Evolutionary conservation across 805 yeast genomes (phyloP), one percentile per base, ranked within the genome.

Genomic region (Aciculoconidium aculeatum): DNA sequence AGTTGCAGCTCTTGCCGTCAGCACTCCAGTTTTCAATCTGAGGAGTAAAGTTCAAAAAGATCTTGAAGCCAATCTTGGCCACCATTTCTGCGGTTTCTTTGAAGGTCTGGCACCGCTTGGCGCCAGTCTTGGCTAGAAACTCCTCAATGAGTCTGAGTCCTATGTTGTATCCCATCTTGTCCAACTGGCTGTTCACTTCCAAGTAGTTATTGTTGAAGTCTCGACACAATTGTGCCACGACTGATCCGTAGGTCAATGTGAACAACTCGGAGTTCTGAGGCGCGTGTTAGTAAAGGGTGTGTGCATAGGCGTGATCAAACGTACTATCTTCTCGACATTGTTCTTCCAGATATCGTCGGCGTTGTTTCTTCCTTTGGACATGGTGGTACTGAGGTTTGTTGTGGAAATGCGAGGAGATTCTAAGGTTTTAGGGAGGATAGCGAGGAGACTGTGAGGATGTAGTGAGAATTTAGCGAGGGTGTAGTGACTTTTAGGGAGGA

Each of bases 291-390:
- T 27, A 26, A 7, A 8, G 17, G 21, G 8, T 18, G 21, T n/a
- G 8, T 18, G 8, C 10, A n/a, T 18, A 8, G 21, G 7, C 13
- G 7, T 22, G 7, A 16, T 9, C n/a, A 6, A 13, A 72, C 83
- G 27, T 61, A 75, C 82, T 35, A 90, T 78, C 55, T 90, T 90
- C 44, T 86, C 95, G 23, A 81, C 83, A 42, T 73, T 73, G 49
- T 75, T 80, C 57, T 84, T 86, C 96, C 96, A 90, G 27, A 87
- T 75, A 34, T 88, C 96, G 35, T 90, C 97, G 17, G 94, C 90
- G 11, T 75, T 62, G 34, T 42, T 38, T 29, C 49, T 44, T 8
- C 42, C 35, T 31, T 49, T 51, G 14, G 55, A 51, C 57, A 51
- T 52, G 23, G 34, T 41, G 37, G 11, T 25, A n/a, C n/a, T n/a